phyloP scores from a whole-genome alignment of 2,329 filamentous ascomycete species.

The Botrytis fragariae region DNA sequence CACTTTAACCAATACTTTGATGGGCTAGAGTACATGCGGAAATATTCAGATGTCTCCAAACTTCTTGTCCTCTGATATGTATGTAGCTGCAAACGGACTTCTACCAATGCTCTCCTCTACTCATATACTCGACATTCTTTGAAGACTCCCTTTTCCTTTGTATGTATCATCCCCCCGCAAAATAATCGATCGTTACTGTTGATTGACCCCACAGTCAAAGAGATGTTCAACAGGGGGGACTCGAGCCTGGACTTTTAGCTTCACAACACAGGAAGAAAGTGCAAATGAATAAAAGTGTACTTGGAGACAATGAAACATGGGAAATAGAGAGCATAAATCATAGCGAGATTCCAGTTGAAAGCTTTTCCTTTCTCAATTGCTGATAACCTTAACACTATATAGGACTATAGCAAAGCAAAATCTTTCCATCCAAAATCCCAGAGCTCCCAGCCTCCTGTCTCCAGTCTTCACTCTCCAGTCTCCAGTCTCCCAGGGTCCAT shows the following conservation, averaged over 20 bases:
- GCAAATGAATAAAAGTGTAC: not conserved
- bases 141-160: not conserved
- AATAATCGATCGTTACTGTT: not conserved
- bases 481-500: not conserved
- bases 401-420: not conserved
- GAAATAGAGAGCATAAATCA: conserved; percentile 9
- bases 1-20: not conserved
- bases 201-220: conserved; percentile 8
- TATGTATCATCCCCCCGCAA: not conserved
- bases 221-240: conserved; percentile 14
- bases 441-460: not conserved
- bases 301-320: conserved; percentile 12
- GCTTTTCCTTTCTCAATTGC: not conserved
- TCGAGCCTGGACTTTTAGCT: conserved; percentile 8
- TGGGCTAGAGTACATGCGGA: not conserved
- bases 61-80: not conserved
- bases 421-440: not conserved
- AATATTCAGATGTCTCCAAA: not conserved
- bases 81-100: not conserved
- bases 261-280: not conserved
- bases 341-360: not conserved
- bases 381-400: not conserved
- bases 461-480: not conserved
- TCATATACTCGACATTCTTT: not conserved
- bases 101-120: not conserved